phyloP scores from a whole-genome alignment of 257 asterid species.

The Ilex aquifolium region DNA sequence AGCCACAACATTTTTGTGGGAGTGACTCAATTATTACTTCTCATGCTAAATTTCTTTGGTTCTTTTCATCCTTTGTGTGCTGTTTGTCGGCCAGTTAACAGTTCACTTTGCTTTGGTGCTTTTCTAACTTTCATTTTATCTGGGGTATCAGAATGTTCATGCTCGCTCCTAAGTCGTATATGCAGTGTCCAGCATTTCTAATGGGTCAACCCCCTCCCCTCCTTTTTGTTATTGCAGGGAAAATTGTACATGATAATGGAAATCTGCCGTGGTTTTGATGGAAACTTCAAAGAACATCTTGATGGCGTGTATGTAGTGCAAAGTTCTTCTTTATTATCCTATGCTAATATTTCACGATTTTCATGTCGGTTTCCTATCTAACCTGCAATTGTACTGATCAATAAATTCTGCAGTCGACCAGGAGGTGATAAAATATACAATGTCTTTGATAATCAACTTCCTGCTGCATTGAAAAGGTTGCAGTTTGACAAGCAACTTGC shows the following conservation, averaged over 20 bases:
- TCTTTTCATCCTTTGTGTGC: too few species aligned
- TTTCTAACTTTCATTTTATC: too few species aligned
- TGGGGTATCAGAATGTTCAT: too few species aligned
- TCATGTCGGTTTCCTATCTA: slow-evolving; percentile 11
- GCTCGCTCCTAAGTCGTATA: background rate
- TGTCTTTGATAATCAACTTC: slow-evolving; percentile 90
- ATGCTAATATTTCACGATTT: background rate
- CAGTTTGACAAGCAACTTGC: slow-evolving; percentile 98
- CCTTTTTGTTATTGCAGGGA: slow-evolving; percentile 53
- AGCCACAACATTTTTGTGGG: too few species aligned
- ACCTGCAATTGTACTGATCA: slow-evolving; percentile 10
- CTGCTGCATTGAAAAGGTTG: slow-evolving; percentile 94
- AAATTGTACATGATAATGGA: slow-evolving; percentile 97
- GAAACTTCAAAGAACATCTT: slow-evolving; percentile 95
- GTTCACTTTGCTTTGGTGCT: too few species aligned
- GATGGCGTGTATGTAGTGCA: slow-evolving; percentile 76
- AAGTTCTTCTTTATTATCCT: background rate
- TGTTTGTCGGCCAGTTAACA: too few species aligned
- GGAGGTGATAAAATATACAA: slow-evolving; percentile 96
- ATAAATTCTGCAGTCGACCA: slow-evolving; percentile 67
- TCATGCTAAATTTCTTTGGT: too few species aligned
- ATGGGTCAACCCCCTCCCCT: background rate
- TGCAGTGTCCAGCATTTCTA: slow-evolving; percentile 11
- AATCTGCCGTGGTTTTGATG: slow-evolving; percentile 86
- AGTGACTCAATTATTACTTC: too few species aligned